phyloP scores from a whole-genome alignment of 108 stramenopile genomes.

The Cylindrotheca closterium region DNA sequence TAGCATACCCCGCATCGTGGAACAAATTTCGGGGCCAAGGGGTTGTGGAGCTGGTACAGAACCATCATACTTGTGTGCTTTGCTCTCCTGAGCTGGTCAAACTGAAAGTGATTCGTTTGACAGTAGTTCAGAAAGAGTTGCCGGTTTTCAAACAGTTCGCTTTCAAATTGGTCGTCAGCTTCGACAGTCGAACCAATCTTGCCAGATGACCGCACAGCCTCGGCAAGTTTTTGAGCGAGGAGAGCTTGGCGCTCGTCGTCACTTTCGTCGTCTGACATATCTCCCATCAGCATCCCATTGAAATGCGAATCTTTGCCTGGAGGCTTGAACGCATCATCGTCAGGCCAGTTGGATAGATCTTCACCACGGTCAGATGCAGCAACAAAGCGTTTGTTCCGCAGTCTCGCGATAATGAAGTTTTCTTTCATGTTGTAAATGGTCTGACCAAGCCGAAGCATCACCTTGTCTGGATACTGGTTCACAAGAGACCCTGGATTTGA shows the following conservation, averaged over 20 bases:
- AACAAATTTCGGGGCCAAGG: slow-evolving; percentile 64
- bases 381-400: slow-evolving; percentile 63
- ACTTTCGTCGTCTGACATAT: slow-evolving; percentile 3
- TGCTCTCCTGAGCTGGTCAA: slow-evolving; percentile 92
- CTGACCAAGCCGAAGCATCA: slow-evolving; percentile 68
- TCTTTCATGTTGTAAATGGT: slow-evolving; percentile 73
- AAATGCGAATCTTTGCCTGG: slow-evolving; percentile 35
- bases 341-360: slow-evolving; percentile 57
- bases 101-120: slow-evolving; percentile 94
- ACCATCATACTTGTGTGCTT: slow-evolving; percentile 96
- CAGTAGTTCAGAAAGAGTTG: slow-evolving; percentile 93
- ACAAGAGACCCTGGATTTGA: slow-evolving; percentile 61
- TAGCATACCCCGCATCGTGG: slow-evolving; percentile 55
- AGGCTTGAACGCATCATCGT: slow-evolving; percentile 38
- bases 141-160: slow-evolving; percentile 86
- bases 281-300: slow-evolving; percentile 6
- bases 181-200: slow-evolving; percentile 54
- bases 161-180: slow-evolving; percentile 67
- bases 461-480: slow-evolving; percentile 56
- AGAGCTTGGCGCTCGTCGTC: background rate
- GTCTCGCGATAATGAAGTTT: slow-evolving; percentile 80
- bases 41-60: slow-evolving; percentile 90
- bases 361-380: slow-evolving; percentile 59
- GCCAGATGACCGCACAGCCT: background rate
- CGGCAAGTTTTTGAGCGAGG: slow-evolving; percentile 14